Base-by-base conservation (phyloP, 2,329 filamentous ascomycete genomes). In the Neofusicoccum parvum region DNA sequence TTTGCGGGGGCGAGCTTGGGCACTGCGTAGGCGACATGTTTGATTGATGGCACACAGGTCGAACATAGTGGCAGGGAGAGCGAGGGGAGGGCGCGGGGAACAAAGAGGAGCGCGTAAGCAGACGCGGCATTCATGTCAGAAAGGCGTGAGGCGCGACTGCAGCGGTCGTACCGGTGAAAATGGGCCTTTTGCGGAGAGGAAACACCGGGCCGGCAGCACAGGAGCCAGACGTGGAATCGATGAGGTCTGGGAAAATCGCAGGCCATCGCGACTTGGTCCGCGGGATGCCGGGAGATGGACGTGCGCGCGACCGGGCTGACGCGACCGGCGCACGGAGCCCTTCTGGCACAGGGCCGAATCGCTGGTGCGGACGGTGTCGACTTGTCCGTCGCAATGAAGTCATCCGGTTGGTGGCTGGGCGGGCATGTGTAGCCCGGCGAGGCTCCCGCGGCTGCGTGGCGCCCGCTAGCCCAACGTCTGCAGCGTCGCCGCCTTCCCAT, bases 331-430 rank as follows among this genome's bases (percentile, higher is more conserved):
- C 56, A 48, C 43, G 56, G 43, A 20, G 54, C 53, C 53, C 53
- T 27, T 46, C 32, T 59, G 54, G 54, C 54, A 39, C 37, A 41
- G 54, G 54, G 39, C 53, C 23, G 41, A 46, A 10, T 59, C 49
- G 12, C 49, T 36, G 48, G 41, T 32, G 41, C 39, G 32, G 39
- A 34, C 41, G 23, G 39, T n/a, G 54, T 36, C 20, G 53, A 41
- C 14, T 7, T 15, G 41, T 36, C 34, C 27, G 4, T 27, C 11
- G 20, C 32, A 32, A 60, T 60, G 56, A 60, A 23, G 43, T 48
- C 56, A 60, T 60, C n/a, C 39, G 36, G 56, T 60, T 60, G 56
- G 56, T 45, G 56, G 41, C 39, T 34, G 54, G 54, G 4, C 54
- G 14, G 54, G 54, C 54, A 59, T 34, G 49, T 32, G 27, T 32